Percentiles rank a stretch among this genome's conserved stretches.
These are phyloP conservation scores for Groenewaldozyma sp. DNA, from an alignment of 1,139 yeast genomes.

Conservation along the genomic window DNA sequence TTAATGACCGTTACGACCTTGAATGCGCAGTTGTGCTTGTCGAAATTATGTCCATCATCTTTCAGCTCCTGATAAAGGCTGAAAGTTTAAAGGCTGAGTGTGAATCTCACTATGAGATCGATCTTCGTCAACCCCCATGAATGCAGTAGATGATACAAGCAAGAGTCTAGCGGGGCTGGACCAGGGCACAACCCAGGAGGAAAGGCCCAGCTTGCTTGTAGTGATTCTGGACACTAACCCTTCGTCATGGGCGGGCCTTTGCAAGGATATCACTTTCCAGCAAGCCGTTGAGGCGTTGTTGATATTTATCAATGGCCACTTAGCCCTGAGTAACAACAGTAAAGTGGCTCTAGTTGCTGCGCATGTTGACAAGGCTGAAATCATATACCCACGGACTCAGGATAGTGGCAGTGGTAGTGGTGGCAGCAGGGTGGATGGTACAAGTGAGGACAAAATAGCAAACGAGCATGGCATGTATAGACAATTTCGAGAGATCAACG, in stretches of 20 bases:
- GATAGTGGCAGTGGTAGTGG: conserved; percentile 3
- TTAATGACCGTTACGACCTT: too few relatives aligned
- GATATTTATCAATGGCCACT: conserved; percentile 75
- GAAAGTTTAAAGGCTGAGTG: too few relatives aligned
- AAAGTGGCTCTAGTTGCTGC: conserved; percentile 77
- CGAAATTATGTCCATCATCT: too few relatives aligned
- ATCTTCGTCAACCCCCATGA: conserved; percentile 22
- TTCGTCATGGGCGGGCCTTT: conserved; percentile 56
- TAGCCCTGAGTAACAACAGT: conserved; percentile 77
- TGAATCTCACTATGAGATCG: neutral
- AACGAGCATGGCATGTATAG: conserved; percentile 51
- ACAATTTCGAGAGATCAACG: conserved; percentile 77
- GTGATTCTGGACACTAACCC: conserved; percentile 77
- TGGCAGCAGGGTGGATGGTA: neutral
- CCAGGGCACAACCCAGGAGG: conserved; percentile 33
- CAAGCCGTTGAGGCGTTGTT: conserved; percentile 52
- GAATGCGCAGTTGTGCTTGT: too few relatives aligned
- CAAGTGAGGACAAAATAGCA: neutral
- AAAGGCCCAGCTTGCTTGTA: conserved; percentile 73
- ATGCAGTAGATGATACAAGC: conserved; percentile 33
- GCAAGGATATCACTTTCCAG: conserved; percentile 38
- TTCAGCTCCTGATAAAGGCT: too few relatives aligned
- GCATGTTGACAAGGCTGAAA: conserved; percentile 59
- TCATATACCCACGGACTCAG: conserved; percentile 52
- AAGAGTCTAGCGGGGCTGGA: conserved; percentile 21